These are phyloP conservation scores for Chalciporus piperatus DNA, from an alignment of 768 basidiomycete genomes.

Conservation along the genomic window DNA sequence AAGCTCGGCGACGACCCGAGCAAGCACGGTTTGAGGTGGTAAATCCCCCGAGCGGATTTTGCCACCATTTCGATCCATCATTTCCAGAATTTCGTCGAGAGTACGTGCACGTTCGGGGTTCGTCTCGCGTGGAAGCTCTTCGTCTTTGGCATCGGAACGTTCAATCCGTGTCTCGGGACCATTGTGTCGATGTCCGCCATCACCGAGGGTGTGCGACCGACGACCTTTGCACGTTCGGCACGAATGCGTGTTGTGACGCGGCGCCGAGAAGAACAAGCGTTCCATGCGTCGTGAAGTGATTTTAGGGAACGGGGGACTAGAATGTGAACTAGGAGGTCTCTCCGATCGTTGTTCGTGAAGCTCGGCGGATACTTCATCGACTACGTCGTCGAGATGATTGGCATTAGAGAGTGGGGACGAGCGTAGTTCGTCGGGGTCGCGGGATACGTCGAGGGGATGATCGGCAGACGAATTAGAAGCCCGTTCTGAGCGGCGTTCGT, in stretches of 20 bases:
- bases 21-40: conserved; percentile 86
- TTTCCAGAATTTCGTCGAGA: conserved; percentile 26
- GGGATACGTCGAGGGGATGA: background rate
- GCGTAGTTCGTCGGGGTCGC: conserved; percentile 13
- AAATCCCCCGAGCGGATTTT: conserved; percentile 34
- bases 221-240: conserved; percentile 61
- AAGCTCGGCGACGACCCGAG: conserved; percentile 78
- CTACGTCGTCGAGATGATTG: conserved; percentile 26
- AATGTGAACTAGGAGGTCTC: conserved; percentile 7
- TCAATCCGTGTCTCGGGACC: background rate
- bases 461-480: conserved; percentile 28
- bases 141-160: conserved; percentile 11
- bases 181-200: conserved; percentile 40
- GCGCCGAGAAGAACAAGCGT: conserved; percentile 75
- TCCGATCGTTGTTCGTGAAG: conserved; percentile 24
- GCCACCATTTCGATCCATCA: conserved; percentile 25
- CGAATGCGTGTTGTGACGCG: conserved; percentile 68
- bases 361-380: background rate
- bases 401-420: conserved; percentile 23
- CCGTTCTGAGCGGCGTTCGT: conserved; percentile 59
- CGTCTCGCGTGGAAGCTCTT: conserved; percentile 10
- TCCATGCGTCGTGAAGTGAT: conserved; percentile 80
- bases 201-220: conserved; percentile 36
- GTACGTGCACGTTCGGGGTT: conserved; percentile 7
- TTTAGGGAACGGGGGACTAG: conserved; percentile 66